A percentile compares a stretch with the other conserved stretches of the same genome.
Conservation (phyloP, 2,329 filamentous ascomycete species). For the Neodidymelliopsis sp. region DNA sequence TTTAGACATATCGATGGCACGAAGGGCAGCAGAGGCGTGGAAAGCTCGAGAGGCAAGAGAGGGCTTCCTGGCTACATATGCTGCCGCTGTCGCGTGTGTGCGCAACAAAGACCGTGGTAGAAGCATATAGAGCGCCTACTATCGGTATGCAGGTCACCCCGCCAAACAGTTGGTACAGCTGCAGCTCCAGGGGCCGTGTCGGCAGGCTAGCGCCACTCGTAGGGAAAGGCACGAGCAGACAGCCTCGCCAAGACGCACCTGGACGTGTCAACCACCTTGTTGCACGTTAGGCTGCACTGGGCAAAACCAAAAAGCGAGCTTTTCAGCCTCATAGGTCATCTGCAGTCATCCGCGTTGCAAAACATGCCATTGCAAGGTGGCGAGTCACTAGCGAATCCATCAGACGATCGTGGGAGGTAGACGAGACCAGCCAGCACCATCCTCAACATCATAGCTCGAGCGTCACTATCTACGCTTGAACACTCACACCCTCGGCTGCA, state of each 20-base stretch:
- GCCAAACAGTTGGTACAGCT: constrained; percentile 21
- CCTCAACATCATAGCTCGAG: constrained; percentile 9
- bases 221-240: constrained; percentile 4
- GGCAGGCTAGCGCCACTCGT: constrained; percentile 14
- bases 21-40: constrained; percentile 39
- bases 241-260: constrained; percentile 11
- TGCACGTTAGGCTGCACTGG: constrained; percentile 5
- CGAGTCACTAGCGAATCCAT: constrained; percentile 13
- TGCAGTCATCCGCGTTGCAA: constrained; percentile 1
- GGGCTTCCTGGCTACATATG: constrained; percentile 35
- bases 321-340: background rate
- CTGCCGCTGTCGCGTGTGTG: constrained; percentile 37
- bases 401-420: constrained; percentile 15
- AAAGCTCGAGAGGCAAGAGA: constrained; percentile 32
- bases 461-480: background rate
- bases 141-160: constrained; percentile 33
- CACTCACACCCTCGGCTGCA: background rate
- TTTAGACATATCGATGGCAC: constrained; percentile 70
- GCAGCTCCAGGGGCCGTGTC: constrained; percentile 17
- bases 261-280: constrained; percentile 3
- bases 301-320: constrained; percentile 4
- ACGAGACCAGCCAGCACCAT: constrained; percentile 13
- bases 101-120: constrained; percentile 39
- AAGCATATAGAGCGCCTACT: constrained; percentile 40
- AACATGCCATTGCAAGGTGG: constrained; percentile 15